phyloP scores from a whole-genome alignment of 73 alveolate species.

The Tetrahymena thermophila region DNA sequence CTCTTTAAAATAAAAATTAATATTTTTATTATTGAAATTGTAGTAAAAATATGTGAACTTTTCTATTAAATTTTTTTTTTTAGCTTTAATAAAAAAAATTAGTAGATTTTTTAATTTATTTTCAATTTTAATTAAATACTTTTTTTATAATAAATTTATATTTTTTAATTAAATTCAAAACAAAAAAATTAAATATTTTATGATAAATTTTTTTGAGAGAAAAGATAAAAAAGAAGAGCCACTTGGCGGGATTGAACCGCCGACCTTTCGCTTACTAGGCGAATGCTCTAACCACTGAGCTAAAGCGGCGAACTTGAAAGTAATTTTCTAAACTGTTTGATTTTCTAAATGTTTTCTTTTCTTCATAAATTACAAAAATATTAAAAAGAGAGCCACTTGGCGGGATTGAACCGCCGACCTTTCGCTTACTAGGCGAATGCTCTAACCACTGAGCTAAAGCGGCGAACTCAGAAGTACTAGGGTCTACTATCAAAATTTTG shows the following conservation, averaged over 20 bases:
- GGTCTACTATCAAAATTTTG: no score
- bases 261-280: slow-evolving; percentile 6
- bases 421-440: not conserved
- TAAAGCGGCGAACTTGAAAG: not conserved
- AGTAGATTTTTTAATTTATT: no score
- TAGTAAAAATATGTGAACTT: no score
- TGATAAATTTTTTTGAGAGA: not conserved
- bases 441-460: not conserved
- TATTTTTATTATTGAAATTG: no score
- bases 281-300: slow-evolving; percentile 5
- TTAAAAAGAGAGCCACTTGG: not conserved
- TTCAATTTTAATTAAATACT: no score
- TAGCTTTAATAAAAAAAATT: no score
- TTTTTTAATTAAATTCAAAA: no score
- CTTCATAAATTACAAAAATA: not conserved
- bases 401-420: slow-evolving; percentile 1
- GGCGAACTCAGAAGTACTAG: not conserved
- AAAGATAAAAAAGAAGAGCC: not conserved
- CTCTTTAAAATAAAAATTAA: no score
- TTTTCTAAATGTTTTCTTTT: not conserved
- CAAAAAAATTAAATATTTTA: not conserved
- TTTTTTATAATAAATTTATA: no score
- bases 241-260: slow-evolving; percentile 7
- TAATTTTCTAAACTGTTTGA: not conserved
- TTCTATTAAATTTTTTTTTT: no score